These are phyloP conservation scores for Helicocarpus griseus DNA, from an alignment of 2,329 filamentous ascomycete genomes.

Conservation along the genomic window DNA sequence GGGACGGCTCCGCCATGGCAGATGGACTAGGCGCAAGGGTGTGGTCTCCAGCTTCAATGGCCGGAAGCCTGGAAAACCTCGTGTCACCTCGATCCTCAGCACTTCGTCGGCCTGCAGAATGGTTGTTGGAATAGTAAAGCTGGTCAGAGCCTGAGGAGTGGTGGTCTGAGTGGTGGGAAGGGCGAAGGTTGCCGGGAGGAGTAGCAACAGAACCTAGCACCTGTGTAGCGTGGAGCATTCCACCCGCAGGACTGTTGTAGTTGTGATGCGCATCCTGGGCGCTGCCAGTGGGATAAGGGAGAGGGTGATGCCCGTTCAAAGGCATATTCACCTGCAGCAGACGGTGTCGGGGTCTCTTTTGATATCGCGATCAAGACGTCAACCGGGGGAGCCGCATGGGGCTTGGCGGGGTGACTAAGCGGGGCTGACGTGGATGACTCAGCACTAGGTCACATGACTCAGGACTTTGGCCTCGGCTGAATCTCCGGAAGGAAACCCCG, in stretches of 20 bases:
- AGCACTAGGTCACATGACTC: not conserved
- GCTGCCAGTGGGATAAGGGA: conserved; percentile 9
- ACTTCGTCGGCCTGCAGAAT: conserved; percentile 21
- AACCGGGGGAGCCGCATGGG: not conserved
- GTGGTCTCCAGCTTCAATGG: not conserved
- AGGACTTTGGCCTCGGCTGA: not conserved
- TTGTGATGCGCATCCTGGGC: conserved; percentile 16
- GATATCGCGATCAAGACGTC: not conserved
- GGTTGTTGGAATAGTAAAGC: conserved; percentile 29
- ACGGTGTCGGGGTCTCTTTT: not conserved
- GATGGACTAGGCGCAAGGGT: conserved; percentile 5
- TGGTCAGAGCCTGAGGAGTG: conserved; percentile 37
- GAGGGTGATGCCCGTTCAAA: conserved; percentile 15
- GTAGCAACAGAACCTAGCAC: conserved; percentile 39
- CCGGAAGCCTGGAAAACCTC: conserved; percentile 9
- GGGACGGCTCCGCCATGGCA: conserved; percentile 35
- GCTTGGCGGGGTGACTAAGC: not conserved
- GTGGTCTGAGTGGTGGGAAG: conserved; percentile 30
- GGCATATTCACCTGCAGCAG: conserved; percentile 11
- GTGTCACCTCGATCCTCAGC: conserved; percentile 17
- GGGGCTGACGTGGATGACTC: not conserved
- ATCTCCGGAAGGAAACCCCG: not conserved
- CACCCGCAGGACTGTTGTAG: conserved; percentile 24
- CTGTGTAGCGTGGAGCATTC: conserved; percentile 38
- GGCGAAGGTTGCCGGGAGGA: conserved; percentile 31